Percentiles rank a stretch among this genome's conserved stretches.
These are phyloP conservation scores for Brassica cretica DNA, from an alignment of 345 rosid genomes.

Conservation along the genomic window DNA sequence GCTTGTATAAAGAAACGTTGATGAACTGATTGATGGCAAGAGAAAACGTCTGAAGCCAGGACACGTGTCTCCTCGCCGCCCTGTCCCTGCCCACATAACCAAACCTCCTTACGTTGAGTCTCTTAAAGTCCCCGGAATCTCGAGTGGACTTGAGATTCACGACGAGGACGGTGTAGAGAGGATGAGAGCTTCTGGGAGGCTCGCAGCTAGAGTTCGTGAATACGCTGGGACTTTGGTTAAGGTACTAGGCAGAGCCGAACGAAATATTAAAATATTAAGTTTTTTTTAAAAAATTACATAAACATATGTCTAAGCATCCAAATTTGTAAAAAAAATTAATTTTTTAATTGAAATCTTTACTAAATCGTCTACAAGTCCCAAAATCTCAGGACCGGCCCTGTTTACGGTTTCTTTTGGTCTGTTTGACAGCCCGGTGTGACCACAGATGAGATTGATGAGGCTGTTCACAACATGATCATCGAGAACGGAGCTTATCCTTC, in stretches of 20 bases:
- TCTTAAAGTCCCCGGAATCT: conserved; percentile 47
- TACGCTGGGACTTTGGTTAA: conserved; percentile 85
- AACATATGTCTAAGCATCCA: too few relatives aligned
- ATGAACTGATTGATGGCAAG: conserved; percentile 46
- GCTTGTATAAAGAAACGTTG: conserved; percentile 45
- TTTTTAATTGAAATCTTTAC: too few relatives aligned
- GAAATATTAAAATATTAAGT: too few relatives aligned
- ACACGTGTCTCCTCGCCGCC: conserved; percentile 66
- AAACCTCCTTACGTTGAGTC: conserved; percentile 52
- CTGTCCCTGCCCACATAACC: conserved; percentile 67
- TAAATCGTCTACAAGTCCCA: too few relatives aligned
- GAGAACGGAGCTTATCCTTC: conserved; percentile 98
- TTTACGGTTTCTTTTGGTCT: background rate
- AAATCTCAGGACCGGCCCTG: too few relatives aligned
- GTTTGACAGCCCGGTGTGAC: conserved; percentile 40
- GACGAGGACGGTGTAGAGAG: conserved; percentile 61
- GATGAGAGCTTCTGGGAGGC: conserved; percentile 92
- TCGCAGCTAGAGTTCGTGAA: conserved; percentile 82
- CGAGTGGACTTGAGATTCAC: conserved; percentile 35
- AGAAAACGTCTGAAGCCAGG: conserved; percentile 69
- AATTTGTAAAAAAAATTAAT: too few relatives aligned
- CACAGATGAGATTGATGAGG: conserved; percentile 90
- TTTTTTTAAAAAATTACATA: too few relatives aligned
- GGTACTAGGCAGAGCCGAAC: conserved; percentile 40
- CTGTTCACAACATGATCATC: conserved; percentile 88